Evolutionary conservation across 192 early-diverging fungal species (phyloP).

Genomic region (Coemansia sp.): DNA sequence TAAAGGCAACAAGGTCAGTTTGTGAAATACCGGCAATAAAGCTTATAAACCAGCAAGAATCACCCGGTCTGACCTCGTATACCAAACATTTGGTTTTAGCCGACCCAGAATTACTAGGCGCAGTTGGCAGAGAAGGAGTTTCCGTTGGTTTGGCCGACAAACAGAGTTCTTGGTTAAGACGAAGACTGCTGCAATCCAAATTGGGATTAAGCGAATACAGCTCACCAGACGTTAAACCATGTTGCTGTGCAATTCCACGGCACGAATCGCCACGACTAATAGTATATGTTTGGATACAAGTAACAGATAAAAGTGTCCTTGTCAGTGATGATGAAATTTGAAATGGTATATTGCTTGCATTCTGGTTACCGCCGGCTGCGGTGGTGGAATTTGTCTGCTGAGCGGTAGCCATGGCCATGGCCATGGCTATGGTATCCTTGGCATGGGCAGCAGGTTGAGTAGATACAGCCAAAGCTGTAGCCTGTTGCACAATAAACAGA

Average conservation of each 20-base stretch:
- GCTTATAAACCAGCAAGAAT: constrained; percentile 12
- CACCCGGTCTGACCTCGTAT: constrained; percentile 2
- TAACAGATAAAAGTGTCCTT: not conserved
- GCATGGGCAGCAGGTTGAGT: not conserved
- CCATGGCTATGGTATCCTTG: not conserved
- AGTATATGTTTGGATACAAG: not conserved
- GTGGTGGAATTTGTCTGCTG: not conserved
- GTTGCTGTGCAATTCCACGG: not conserved
- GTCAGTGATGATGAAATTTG: not conserved
- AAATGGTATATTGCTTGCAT: not conserved
- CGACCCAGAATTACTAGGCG: not conserved
- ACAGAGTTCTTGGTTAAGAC: not conserved
- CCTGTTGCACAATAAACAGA: not conserved
- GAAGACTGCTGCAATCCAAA: constrained; percentile 1
- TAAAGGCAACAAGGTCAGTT: not conserved
- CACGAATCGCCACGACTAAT: not conserved
- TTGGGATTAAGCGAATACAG: not conserved
- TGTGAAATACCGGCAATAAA: constrained; percentile 1
- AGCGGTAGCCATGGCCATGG: not conserved
- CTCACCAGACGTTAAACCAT: not conserved
- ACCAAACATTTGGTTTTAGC: not conserved
- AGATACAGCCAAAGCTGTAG: not conserved
- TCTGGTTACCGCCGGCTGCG: not conserved
- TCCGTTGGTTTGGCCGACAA: not conserved
- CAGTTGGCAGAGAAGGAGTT: not conserved